Percentiles rank a stretch among this genome's conserved stretches.
These are phyloP conservation scores for Botrytis sinoallii DNA, from an alignment of 2,329 filamentous ascomycete species.

Conservation along the genomic window DNA sequence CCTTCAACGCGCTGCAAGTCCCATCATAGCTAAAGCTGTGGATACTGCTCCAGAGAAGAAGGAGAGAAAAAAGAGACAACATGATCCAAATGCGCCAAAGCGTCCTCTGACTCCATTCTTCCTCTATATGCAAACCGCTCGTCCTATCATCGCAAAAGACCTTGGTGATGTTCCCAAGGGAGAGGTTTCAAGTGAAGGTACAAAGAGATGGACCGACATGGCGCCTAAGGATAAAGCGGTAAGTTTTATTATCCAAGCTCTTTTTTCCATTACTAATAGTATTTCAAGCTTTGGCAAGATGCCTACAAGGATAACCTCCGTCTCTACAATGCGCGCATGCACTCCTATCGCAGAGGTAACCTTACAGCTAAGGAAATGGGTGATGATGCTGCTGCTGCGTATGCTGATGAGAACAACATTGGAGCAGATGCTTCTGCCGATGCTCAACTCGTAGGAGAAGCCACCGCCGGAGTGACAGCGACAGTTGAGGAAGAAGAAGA, in stretches of 20 bases:
- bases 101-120: conserved; percentile 92
- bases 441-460: conserved; percentile 50
- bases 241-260: conserved; percentile 26
- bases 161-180: conserved; percentile 77
- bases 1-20: conserved; percentile 39
- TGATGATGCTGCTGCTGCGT: conserved; percentile 57
- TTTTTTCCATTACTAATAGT: background rate
- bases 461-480: conserved; percentile 36
- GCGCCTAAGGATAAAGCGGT: conserved; percentile 65
- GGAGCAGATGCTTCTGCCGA: conserved; percentile 45
- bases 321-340: conserved; percentile 62
- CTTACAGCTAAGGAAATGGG: conserved; percentile 56
- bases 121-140: conserved; percentile 86
- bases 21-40: conserved; percentile 41
- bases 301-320: conserved; percentile 66
- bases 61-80: conserved; percentile 82
- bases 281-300: conserved; percentile 53
- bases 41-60: conserved; percentile 67
- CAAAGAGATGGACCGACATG: conserved; percentile 81
- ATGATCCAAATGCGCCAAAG: conserved; percentile 93
- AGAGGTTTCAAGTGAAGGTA: conserved; percentile 83
- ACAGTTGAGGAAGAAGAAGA: conserved; percentile 32
- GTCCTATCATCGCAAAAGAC: conserved; percentile 76
- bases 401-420: conserved; percentile 58
- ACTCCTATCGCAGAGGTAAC: conserved; percentile 63